Percentiles rank a stretch among this genome's conserved stretches.
Conservation (phyloP, 768 basidiomycete genomes). For the Lactifluus pinguis region DNA sequence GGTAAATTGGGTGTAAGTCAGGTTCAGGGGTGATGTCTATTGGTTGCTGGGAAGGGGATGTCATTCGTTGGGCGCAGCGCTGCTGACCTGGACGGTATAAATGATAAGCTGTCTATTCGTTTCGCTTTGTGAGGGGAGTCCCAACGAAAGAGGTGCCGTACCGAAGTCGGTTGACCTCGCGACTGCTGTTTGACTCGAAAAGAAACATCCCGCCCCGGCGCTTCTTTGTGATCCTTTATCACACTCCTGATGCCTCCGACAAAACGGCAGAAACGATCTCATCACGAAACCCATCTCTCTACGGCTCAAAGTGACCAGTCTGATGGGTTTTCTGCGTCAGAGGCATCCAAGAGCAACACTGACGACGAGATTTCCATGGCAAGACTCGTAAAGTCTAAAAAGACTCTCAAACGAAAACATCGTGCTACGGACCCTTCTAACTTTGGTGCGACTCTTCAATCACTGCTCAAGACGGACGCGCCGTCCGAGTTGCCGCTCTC, state of each 20-base stretch:
- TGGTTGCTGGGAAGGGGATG: conserved; percentile 25
- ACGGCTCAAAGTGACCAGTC: conserved; percentile 9
- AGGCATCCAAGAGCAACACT: conserved; percentile 32
- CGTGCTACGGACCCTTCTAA: conserved; percentile 65
- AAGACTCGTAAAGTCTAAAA: conserved; percentile 57
- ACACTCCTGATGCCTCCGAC: conserved; percentile 36
- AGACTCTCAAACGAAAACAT: conserved; percentile 76
- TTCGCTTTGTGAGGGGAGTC: background rate
- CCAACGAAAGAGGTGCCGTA: background rate
- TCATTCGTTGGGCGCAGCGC: conserved; percentile 22
- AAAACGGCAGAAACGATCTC: conserved; percentile 44
- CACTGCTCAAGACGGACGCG: conserved; percentile 59
- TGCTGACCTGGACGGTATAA: background rate
- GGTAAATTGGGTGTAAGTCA: conserved; percentile 73
- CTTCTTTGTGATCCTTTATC: conserved; percentile 6
- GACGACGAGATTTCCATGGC: conserved; percentile 55
- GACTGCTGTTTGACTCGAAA: conserved; percentile 1
- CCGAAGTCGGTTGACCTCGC: conserved; percentile 1
- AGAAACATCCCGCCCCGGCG: background rate
- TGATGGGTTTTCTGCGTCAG: conserved; percentile 17
- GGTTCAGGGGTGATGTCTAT: conserved; percentile 65
- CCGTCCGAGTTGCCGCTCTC: conserved; percentile 67
- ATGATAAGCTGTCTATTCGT: background rate
- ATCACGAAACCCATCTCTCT: conserved; percentile 16
- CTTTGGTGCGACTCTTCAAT: conserved; percentile 69